Evolutionary conservation across 306 rosid genomes (phyloP).

Genomic region (Glycine soja): DNA sequence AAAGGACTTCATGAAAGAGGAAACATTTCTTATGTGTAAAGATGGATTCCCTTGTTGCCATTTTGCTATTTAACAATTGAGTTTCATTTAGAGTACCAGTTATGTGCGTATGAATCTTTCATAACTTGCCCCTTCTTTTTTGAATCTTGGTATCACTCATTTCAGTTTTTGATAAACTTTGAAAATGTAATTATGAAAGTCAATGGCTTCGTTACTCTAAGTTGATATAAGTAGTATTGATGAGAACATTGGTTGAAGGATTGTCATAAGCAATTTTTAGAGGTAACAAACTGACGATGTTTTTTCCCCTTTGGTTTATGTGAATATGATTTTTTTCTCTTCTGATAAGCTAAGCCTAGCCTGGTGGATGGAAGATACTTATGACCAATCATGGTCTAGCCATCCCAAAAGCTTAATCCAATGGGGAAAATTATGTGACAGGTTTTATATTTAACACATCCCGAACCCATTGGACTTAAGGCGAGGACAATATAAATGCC

Average conservation of each 20-base stretch:
- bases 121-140: background rate
- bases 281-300: background rate
- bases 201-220: background rate
- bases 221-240: background rate
- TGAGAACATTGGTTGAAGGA: background rate
- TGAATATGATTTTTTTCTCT: background rate
- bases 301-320: background rate
- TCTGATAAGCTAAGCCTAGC: no score
- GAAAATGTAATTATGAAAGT: background rate
- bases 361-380: background rate
- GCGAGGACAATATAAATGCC: no score
- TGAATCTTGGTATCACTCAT: background rate
- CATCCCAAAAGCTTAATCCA: background rate
- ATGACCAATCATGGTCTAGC: background rate
- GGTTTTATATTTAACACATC: background rate
- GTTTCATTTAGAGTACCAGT: background rate
- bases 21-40: constrained; percentile 14
- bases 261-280: no score
- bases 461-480: background rate
- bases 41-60: constrained; percentile 10
- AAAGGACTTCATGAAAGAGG: background rate
- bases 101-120: constrained; percentile 8
- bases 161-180: constrained; percentile 4
- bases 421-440: background rate
- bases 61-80: constrained; percentile 1